phyloP scores from a whole-genome alignment of 2,329 filamentous ascomycete species.

The Claviceps pazoutovae region DNA sequence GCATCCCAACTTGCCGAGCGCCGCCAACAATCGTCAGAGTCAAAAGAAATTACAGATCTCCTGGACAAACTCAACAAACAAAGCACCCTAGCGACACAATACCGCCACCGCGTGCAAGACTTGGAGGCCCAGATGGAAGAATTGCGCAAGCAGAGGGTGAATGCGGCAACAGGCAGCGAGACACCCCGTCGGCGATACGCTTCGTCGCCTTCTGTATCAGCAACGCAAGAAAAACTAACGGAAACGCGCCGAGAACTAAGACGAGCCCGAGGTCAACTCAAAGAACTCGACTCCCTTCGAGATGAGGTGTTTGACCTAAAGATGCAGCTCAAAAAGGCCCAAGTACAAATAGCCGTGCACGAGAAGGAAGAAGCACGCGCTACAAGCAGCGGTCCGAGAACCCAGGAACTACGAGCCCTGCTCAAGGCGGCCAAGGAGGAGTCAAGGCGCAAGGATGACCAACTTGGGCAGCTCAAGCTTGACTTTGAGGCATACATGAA shows the following conservation, averaged over 20 bases:
- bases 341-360: constrained; percentile 12
- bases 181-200: constrained; percentile 22
- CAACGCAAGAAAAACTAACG: constrained; percentile 35
- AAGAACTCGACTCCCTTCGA: constrained; percentile 35
- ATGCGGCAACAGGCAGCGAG: constrained; percentile 16
- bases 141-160: constrained; percentile 21
- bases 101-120: constrained; percentile 45
- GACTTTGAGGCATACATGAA: constrained; percentile 42
- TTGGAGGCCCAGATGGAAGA: constrained; percentile 37
- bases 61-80: constrained; percentile 42
- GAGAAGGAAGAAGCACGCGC: constrained; percentile 24
- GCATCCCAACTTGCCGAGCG: constrained; percentile 38
- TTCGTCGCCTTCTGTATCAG: constrained; percentile 26
- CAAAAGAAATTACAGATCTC: constrained; percentile 30
- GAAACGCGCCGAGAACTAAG: constrained; percentile 42
- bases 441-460: constrained; percentile 31
- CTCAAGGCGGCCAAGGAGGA: constrained; percentile 31
- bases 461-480: constrained; percentile 32
- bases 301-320: constrained; percentile 40
- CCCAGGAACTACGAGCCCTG: constrained; percentile 27
- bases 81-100: constrained; percentile 42
- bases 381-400: constrained; percentile 20
- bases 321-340: constrained; percentile 33
- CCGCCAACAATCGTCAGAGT: constrained; percentile 19
- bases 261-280: constrained; percentile 38